Evolutionary conservation across 176 grass and related monocot species (phyloP), one percentile per base, ranked within the genome.

Genomic region (Microstegium vimineum): DNA sequence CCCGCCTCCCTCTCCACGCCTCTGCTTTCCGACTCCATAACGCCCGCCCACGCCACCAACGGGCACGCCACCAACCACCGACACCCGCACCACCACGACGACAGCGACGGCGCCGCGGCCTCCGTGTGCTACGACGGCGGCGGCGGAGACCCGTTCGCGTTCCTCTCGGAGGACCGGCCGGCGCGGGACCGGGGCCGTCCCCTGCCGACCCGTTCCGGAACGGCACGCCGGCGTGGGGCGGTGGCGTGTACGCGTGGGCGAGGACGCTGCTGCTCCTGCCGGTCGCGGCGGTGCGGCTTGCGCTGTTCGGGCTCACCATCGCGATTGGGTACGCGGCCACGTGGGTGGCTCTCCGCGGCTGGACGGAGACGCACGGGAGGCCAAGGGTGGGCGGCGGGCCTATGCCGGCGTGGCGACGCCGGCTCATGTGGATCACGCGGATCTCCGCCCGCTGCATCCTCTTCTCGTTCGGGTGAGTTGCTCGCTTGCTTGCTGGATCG

Each of bases 381-480:
- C 67, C 67, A 33, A 83, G 77, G 74, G 87, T 88, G 66, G 86
- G 85, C 31, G 40, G 62, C 47, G 86, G 75, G 1, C 87, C 93
- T 57, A 86, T 99, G 82, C 89, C 89, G 68, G 31, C 78, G 59
- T 94, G 97, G 97, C 90, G 97, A 0, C 69, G 89, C 11, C 85
- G 93, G 18, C 76, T 90, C 76, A 99, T 99, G 97, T 99, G 93
- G 97, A 14, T 99, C 82, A 99, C 97, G 22, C 87, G 97, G 83
- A 85, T 99, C 88, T 96, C 84, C 72, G 87, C 89, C 5, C 82
- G 93, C 0, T 94, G 91, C 88, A 99, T 99, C 91, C 97, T 99
- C 73, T 99, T 99, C 73, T 82, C 97, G 2, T 99, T 99, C 67
- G 97, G 97, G 97, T 99, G 90, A 92, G 90, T 70, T 70, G 2